Evolutionary conservation across 768 basidiomycete genomes (phyloP), one percentile per base, ranked within the genome.

Genomic region (Macrolepiota albuminosa): DNA sequence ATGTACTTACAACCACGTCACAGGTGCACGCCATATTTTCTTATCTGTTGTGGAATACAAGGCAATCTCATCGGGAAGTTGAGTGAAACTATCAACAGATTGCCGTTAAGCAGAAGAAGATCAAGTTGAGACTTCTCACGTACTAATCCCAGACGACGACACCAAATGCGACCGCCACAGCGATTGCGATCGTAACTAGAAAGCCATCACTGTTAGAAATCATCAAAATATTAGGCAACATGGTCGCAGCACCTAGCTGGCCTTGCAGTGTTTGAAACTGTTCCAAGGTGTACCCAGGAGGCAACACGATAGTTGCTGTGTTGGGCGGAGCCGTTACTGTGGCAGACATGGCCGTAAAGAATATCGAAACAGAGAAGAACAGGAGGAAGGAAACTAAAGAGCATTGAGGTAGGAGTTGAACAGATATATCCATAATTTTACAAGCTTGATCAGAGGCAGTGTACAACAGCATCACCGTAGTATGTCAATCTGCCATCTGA

Each of bases 91-190:
- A 51, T 40, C 24, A 31, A 21, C 21, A 60, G n/a, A 29, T 3
- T 2, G 16, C 63, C 3, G 52, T 40, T 36, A 34, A 39, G 29
- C 8, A 21, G 21, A 21, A 34, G 26, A 21, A 31, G 29, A 18
- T 13, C 10, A 43, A n/a, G 42, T 49, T 18, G 14, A 60, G 16
- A 29, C 21, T 45, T 37, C 7, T 46, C 40, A 63, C 73, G 43
- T 34, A 72, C 71, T 71, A 71, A 48, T 74, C 73, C 71, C 73
- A 74, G 7, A 69, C 56, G n/a, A 72, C 65, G n/a, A 72, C 58
- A 9, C 64, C 71, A 42, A 72, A 68, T 14, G 69, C 73, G 40
- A 71, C 68, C 3, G 67, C 70, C 46, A 69, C 69, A 45, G 66
- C 68, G 31, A 74, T 66, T 46, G 61, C 61, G 16, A 66, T 63